Evolutionary conservation across 805 yeast species (phyloP).

Genomic region (Lipomyces mesembrius): DNA sequence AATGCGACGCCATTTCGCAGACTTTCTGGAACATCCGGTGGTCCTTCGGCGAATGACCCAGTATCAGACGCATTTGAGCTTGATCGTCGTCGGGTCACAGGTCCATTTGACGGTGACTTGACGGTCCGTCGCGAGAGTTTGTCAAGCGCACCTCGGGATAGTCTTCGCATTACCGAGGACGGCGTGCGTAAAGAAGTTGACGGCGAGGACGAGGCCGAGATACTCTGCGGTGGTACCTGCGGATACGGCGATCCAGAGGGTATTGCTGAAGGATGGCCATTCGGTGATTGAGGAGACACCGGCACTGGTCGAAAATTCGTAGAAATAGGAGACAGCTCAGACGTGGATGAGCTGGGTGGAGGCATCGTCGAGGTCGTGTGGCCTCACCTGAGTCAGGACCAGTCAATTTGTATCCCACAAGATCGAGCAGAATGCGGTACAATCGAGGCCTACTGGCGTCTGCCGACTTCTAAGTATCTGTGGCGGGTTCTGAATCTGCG

Average conservation of each 20-base stretch:
- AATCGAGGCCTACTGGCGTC: not conserved
- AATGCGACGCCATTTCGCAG: slow-evolving; percentile 64
- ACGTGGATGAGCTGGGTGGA: not conserved
- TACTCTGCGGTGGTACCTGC: not conserved
- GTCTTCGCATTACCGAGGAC: slow-evolving; percentile 31
- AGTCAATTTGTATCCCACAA: not conserved
- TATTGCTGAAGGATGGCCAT: not conserved
- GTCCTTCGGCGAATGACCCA: slow-evolving; percentile 25
- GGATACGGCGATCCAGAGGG: not conserved
- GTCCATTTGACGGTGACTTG: slow-evolving; percentile 13
- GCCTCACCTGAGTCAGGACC: not conserved
- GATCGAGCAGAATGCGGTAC: not conserved
- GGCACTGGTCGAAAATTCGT: not conserved
- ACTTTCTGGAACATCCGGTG: slow-evolving; percentile 53
- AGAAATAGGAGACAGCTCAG: not conserved
- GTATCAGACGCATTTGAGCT: slow-evolving; percentile 26
- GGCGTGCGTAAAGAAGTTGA: slow-evolving; percentile 19
- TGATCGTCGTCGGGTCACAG: slow-evolving; percentile 20
- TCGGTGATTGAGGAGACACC: not conserved
- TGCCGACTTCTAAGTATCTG: not conserved
- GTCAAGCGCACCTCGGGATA: slow-evolving; percentile 37
- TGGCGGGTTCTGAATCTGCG: not conserved
- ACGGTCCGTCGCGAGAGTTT: slow-evolving; percentile 20
- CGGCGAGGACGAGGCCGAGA: slow-evolving; percentile 15
- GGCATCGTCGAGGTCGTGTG: not conserved